A percentile compares a stretch with the other conserved stretches of the same genome.
These are phyloP conservation scores for Paraurostyla sp. DNA, from an alignment of 73 alveolate species.

Conservation along the genomic window DNA sequence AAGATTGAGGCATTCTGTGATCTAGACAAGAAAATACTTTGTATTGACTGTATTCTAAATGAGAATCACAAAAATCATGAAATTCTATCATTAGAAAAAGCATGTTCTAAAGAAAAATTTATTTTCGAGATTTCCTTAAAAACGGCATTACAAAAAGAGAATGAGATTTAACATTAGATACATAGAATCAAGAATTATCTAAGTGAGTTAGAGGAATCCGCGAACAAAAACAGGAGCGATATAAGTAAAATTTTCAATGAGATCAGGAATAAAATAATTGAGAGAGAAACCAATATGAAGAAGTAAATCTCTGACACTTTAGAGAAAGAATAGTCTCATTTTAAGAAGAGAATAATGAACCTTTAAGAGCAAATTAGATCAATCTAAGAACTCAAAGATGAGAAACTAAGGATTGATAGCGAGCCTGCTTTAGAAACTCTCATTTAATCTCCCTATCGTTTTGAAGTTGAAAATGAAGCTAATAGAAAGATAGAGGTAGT, in stretches of 20 bases:
- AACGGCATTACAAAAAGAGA: slow-evolving; percentile 24
- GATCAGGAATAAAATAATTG: slow-evolving; percentile 52
- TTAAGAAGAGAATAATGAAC: slow-evolving; percentile 1
- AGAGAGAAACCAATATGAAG: slow-evolving; percentile 50
- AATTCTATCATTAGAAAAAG: slow-evolving; percentile 63
- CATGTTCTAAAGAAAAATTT: slow-evolving; percentile 34
- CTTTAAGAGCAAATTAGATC: slow-evolving; percentile 40
- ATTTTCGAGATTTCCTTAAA: not conserved
- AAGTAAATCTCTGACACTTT: slow-evolving; percentile 25
- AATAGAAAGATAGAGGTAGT: not conserved
- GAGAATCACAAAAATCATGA: slow-evolving; percentile 89
- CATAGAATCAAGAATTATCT: slow-evolving; percentile 11
- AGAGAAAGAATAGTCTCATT: slow-evolving; percentile 39
- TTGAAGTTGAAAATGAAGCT: slow-evolving; percentile 8
- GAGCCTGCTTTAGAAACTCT: slow-evolving; percentile 37
- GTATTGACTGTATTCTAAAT: slow-evolving; percentile 87
- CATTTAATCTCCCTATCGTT: not conserved
- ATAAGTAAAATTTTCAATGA: slow-evolving; percentile 49
- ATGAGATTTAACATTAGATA: not conserved
- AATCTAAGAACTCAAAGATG: slow-evolving; percentile 48
- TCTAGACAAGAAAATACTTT: slow-evolving; percentile 73
- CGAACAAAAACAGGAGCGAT: slow-evolving; percentile 39
- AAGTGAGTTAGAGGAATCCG: slow-evolving; percentile 37
- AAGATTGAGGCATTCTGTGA: slow-evolving; percentile 84
- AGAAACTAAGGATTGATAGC: not conserved